These are phyloP conservation scores for Neurospora tetraspora DNA, from an alignment of 495 filamentous ascomycete genomes.

Conservation along the genomic window DNA sequence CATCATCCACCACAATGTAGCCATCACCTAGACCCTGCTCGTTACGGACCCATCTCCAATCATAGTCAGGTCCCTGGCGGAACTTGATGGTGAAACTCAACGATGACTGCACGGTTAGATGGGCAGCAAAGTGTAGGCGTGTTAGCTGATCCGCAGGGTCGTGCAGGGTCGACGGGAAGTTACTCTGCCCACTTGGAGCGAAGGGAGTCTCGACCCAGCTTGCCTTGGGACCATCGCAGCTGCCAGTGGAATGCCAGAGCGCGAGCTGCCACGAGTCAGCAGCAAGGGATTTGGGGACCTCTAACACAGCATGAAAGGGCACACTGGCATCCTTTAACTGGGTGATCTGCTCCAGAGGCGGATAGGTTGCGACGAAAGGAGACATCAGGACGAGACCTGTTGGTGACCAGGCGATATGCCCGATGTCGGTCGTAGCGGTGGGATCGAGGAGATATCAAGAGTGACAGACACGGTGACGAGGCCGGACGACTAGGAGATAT, in stretches of 20 bases:
- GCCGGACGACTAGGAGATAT: not conserved
- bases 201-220: conserved; percentile 42
- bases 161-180: conserved; percentile 30
- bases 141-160: conserved; percentile 15
- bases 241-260: conserved; percentile 61
- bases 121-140: conserved; percentile 35
- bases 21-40: conserved; percentile 52
- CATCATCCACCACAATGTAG: conserved; percentile 42
- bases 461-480: not conserved
- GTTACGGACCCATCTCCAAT: conserved; percentile 72
- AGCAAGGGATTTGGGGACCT: conserved; percentile 45
- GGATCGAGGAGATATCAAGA: not conserved
- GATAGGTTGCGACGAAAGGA: conserved; percentile 38
- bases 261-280: conserved; percentile 59
- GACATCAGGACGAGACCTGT: conserved; percentile 8
- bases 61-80: conserved; percentile 39
- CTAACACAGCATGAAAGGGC: conserved; percentile 60
- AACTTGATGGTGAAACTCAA: conserved; percentile 70
- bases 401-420: not conserved
- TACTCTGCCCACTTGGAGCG: conserved; percentile 24
- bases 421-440: not conserved
- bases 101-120: conserved; percentile 31
- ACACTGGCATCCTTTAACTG: conserved; percentile 42
- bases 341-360: conserved; percentile 62
- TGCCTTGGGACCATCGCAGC: conserved; percentile 4